Base-by-base conservation (phyloP, 2,329 filamentous ascomycete species). In the Fusarium beomiforme region DNA sequence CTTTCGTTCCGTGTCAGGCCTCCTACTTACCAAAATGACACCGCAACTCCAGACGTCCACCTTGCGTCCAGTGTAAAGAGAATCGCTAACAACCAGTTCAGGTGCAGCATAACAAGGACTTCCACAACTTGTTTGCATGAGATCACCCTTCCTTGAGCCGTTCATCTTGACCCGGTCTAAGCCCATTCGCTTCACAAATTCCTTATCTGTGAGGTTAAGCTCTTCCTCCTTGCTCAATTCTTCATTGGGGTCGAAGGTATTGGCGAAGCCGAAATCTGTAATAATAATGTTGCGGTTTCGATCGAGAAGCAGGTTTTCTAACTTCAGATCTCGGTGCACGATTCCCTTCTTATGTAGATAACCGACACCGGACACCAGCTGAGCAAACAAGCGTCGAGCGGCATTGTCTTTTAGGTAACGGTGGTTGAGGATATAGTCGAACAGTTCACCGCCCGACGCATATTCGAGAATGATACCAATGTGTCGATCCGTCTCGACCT, bases 11-110 rank as follows among this genome's bases (percentile, higher is more conserved):
- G 26, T 24, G 16, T 21, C 44, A 29, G 31, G 51, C 44, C 21
- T 14, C 49, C 36, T 33, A 86, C 93, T 83, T 87, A 98, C 95
- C 87, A 99, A 81, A 78, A 99, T 99, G 41, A 99, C 96, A 83
- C 96, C 96, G 80, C 96, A 99, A 81, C 96, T 98, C 96, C 96
- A 99, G 37, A 99, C 96, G 79, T 99, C 96, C 29, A 99, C 96
- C 82, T 99, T 99, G 56, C 95, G 91, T 49, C 96, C 96, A 4
- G 96, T 99, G 82, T 99, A 99, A 11, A 99, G 85, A 19, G 95
- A 97, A 81, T 99, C 96, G 80, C 94, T 98, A 68, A 99, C 96
- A 17, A 99, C 96, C 58, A 99, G 86, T 83, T 99, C 96, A 8
- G 96, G 96, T 17, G 96, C 96, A 51, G 96, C 96, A 81, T 99